phyloP scores from a whole-genome alignment of 768 basidiomycete genomes.

The Leucocoprinus birnbaumii region DNA sequence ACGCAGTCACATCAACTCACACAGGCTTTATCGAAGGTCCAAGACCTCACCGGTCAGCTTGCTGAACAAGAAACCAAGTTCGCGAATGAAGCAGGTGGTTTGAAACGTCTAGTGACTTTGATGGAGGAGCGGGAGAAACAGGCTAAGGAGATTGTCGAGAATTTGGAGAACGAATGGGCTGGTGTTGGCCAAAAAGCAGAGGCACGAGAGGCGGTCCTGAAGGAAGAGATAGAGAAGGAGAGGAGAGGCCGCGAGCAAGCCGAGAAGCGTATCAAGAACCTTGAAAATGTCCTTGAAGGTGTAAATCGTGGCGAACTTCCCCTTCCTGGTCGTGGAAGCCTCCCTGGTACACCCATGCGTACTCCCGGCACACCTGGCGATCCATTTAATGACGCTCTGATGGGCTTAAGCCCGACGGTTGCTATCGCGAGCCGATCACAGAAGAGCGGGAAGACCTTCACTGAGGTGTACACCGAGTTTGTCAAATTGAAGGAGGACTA shows the following conservation, averaged over 20 bases:
- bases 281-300: conserved; percentile 69
- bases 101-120: conserved; percentile 74
- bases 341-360: conserved; percentile 47
- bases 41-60: conserved; percentile 71
- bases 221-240: conserved; percentile 73
- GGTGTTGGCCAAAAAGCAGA: conserved; percentile 68
- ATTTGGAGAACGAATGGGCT: conserved; percentile 82
- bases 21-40: conserved; percentile 71
- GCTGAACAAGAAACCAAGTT: conserved; percentile 87
- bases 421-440: conserved; percentile 82
- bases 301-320: conserved; percentile 75
- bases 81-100: conserved; percentile 67
- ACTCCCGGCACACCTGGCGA: conserved; percentile 37
- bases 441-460: conserved; percentile 85
- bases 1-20: conserved; percentile 74
- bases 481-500: conserved; percentile 83
- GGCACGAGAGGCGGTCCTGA: conserved; percentile 60
- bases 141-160: conserved; percentile 77
- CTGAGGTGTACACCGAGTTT: conserved; percentile 91
- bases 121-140: conserved; percentile 89
- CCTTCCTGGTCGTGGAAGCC: conserved; percentile 39
- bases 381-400: conserved; percentile 47
- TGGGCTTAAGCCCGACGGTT: conserved; percentile 83
- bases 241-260: conserved; percentile 62
- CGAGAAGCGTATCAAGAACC: conserved; percentile 67